Evolutionary conservation across 257 asterid genomes (phyloP), one percentile per base, ranked within the genome.

Genomic region (Solanum infundibuliforme): DNA sequence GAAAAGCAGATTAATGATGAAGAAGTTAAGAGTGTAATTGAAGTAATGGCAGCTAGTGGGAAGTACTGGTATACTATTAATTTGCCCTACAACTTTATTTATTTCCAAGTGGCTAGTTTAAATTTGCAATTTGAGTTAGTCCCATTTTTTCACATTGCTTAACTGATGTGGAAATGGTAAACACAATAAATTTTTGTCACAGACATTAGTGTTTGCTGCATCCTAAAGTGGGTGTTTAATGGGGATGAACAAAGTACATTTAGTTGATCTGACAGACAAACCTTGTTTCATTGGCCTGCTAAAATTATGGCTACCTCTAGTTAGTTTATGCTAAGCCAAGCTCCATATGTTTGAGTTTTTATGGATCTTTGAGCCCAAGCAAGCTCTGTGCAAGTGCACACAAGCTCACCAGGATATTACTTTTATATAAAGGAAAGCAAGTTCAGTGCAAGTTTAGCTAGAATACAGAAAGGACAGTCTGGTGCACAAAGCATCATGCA

Each of bases 21-120:
- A 87, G 95, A 95, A 90, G 88, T 93, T 55, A 92, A 92, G 88
- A 71, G 87, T 76, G 82, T 92, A 39, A 65, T 96, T 88, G 96
- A 93, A 91, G 83, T 84, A 82, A 96, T 95, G 90, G 98, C 98
- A 36, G 90, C 94, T 87, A 95, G 95, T 1, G 99, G 98, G 86
- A 94, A 92, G 90, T 96, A 90, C 90, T 94, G 99, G 99, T 96
- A 95, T 83, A 91, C 68, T 72, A 65, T 88, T 23, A 23, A 32
- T 41, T 52, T 52, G 9, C 21, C n/a, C 12, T 84, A 38, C 6
- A 38, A 75, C 27, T 12, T 68, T 69, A 18, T 41, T 29, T 69
- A 43, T 31, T 27, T 32, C 84, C 1, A 39, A 77, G 13, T 77
- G 55, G 23, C 55, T 75, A 23, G 12, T 38, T 41, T 46, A 39